Base-by-base conservation (phyloP, 306 rosid genomes). In the Urtica urens region DNA sequence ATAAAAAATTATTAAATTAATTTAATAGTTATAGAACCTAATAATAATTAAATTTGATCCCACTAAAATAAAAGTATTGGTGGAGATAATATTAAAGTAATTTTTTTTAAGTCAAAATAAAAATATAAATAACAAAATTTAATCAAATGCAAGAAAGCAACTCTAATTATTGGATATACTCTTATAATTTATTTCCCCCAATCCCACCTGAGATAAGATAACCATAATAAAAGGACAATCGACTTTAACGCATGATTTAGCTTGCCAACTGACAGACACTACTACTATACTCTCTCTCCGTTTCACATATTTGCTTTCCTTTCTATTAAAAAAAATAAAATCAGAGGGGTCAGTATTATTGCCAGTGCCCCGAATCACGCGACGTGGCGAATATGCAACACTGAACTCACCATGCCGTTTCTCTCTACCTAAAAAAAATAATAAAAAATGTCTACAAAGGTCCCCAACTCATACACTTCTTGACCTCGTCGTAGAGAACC, bases 401-500 rank as follows among this genome's bases (percentile, higher is more conserved):
- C 1, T 31, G 7, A 31, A 0, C 7, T 31, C 1, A 13, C 37
- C 37, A n/a, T n/a, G n/a, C n/a, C n/a, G n/a, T n/a, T n/a, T n/a
- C n/a, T n/a, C n/a, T n/a, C n/a, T n/a, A n/a, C n/a, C n/a, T n/a
- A 57, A 24, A 56, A 31, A 45, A 52, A 64, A 45, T 28, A 33
- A 34, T 46, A 41, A 12, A 35, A 49, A 3, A 34, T 41, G 57
- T 13, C 67, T 56, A 76, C 60, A 80, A 74, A 35, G 53, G 14
- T 28, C 80, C 87, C 95, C 86, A 71, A 31, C 75, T 63, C 87
- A 85, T 67, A 39, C 85, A 77, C 72, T 75, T 85, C 78, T 77
- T 90, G 42, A 90, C 68, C 70, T 90, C 99, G 1, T 90, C 99
- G 40, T 85, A 90, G 75, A 90, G 75, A 64, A 90, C 99, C 66